Conservation (phyloP, 2,329 filamentous ascomycete species). For the Parastagonospora nodorum region DNA sequence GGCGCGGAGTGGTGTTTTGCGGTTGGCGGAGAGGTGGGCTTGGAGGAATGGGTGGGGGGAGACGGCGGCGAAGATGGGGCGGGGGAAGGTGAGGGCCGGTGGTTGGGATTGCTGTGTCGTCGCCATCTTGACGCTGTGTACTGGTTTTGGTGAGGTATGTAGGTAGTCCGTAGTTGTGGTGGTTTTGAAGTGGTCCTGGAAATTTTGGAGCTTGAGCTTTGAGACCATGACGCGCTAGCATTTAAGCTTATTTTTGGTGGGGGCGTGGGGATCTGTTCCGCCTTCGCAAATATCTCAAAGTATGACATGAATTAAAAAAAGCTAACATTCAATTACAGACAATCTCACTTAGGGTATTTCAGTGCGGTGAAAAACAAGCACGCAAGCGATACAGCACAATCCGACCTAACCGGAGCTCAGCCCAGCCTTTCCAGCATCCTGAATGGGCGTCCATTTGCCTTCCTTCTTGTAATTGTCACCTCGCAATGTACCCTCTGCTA, state of each 20-base stretch:
- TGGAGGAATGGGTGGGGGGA: slow-evolving; percentile 88
- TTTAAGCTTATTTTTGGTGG: slow-evolving; percentile 19
- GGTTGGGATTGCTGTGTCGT: slow-evolving; percentile 22
- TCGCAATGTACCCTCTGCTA: slow-evolving; percentile 32
- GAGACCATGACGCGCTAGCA: slow-evolving; percentile 25
- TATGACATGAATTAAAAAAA: too few species aligned
- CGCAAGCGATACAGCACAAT: not conserved
- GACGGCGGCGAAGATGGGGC: slow-evolving; percentile 84
- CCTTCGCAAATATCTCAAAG: too few species aligned
- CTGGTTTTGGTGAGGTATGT: not conserved
- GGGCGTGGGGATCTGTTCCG: slow-evolving; percentile 6
- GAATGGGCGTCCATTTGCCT: slow-evolving; percentile 40
- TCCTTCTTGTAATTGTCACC: slow-evolving; percentile 44
- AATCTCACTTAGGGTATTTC: not conserved
- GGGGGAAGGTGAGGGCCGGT: slow-evolving; percentile 56
- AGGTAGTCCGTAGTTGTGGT: not conserved
- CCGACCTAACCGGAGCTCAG: slow-evolving; percentile 20
- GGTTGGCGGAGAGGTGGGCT: slow-evolving; percentile 76
- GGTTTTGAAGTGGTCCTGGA: slow-evolving; percentile 7
- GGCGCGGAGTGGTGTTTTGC: slow-evolving; percentile 67
- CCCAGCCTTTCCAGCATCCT: slow-evolving; percentile 26
- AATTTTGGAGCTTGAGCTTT: slow-evolving; percentile 34
- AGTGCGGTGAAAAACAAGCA: not conserved
- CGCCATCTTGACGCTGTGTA: slow-evolving; percentile 20
- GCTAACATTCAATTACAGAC: too few species aligned